Conservation (phyloP, 2,329 filamentous ascomycete species). For the Scedosporium boydii region DNA sequence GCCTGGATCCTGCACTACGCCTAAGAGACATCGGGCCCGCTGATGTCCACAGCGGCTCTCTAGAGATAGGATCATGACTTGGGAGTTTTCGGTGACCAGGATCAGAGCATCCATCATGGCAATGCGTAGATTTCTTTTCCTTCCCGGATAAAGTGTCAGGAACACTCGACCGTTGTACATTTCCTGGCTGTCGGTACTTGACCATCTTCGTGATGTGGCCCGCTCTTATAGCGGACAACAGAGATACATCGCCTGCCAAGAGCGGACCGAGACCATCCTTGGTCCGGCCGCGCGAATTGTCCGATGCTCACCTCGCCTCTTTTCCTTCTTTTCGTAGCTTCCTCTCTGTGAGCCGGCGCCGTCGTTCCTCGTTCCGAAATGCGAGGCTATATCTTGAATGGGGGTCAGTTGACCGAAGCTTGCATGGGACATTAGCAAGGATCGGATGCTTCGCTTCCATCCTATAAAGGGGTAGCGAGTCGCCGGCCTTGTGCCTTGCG, state of each 20-base stretch:
- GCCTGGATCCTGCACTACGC: no score
- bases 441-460: neutral
- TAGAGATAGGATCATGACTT: neutral
- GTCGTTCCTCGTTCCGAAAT: no score
- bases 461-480: neutral
- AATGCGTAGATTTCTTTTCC: neutral
- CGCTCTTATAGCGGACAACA: neutral
- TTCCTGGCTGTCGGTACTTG: neutral
- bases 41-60: no score
- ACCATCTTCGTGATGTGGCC: neutral
- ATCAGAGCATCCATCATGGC: neutral
- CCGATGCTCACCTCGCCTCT: neutral
- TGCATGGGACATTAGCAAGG: neutral
- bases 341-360: neutral
- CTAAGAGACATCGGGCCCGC: no score
- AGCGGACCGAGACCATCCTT: neutral
- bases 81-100: no score
- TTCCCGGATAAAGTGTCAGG: neutral
- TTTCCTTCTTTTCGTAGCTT: neutral
- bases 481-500: neutral
- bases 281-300: neutral
- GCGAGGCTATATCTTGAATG: neutral
- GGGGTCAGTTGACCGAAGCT: neutral
- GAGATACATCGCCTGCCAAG: neutral
- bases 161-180: neutral